phyloP scores from a whole-genome alignment of 2,329 filamentous ascomycete genomes.

The Cladosporium cucumerinum region DNA sequence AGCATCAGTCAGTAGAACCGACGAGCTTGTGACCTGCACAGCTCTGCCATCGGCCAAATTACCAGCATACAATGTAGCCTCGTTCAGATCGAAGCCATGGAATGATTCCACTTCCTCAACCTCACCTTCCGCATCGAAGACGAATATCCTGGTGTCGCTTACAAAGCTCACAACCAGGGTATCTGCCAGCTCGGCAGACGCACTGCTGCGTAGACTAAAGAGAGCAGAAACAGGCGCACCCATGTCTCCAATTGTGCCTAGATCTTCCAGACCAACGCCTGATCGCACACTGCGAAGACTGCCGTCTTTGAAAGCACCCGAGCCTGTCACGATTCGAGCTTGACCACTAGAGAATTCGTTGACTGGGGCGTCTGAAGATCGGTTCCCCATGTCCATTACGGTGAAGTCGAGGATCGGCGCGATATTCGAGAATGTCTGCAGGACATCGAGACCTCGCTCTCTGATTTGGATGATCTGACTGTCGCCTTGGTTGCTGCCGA shows the following conservation, averaged over 20 bases:
- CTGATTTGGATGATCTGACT: slow-evolving; percentile 72
- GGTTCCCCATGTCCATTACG: slow-evolving; percentile 92
- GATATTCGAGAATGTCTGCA: slow-evolving; percentile 79
- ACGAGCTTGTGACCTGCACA: slow-evolving; percentile 70
- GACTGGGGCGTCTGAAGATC: slow-evolving; percentile 71
- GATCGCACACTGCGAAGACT: slow-evolving; percentile 86
- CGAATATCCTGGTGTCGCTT: slow-evolving; percentile 78
- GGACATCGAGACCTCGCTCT: slow-evolving; percentile 57
- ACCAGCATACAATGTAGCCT: slow-evolving; percentile 67
- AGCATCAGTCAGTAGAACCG: slow-evolving; percentile 60
- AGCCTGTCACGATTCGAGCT: slow-evolving; percentile 87
- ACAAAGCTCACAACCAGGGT: slow-evolving; percentile 77
- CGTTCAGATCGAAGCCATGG: slow-evolving; percentile 64
- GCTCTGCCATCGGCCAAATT: slow-evolving; percentile 61
- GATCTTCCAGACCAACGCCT: slow-evolving; percentile 85
- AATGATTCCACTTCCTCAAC: slow-evolving; percentile 85
- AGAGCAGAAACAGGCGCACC: slow-evolving; percentile 40
- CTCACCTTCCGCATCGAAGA: slow-evolving; percentile 68
- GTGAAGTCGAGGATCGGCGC: slow-evolving; percentile 90
- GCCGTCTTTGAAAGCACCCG: slow-evolving; percentile 84
- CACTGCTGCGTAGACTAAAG: slow-evolving; percentile 67
- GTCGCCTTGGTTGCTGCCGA: slow-evolving; percentile 90
- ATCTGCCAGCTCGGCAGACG: slow-evolving; percentile 61
- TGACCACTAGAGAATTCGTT: slow-evolving; percentile 95
- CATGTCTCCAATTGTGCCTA: slow-evolving; percentile 78